Evolutionary conservation across 2,329 filamentous ascomycete genomes (phyloP), one percentile per base, ranked within the genome.

Genomic region (Hypoxylon sp.): DNA sequence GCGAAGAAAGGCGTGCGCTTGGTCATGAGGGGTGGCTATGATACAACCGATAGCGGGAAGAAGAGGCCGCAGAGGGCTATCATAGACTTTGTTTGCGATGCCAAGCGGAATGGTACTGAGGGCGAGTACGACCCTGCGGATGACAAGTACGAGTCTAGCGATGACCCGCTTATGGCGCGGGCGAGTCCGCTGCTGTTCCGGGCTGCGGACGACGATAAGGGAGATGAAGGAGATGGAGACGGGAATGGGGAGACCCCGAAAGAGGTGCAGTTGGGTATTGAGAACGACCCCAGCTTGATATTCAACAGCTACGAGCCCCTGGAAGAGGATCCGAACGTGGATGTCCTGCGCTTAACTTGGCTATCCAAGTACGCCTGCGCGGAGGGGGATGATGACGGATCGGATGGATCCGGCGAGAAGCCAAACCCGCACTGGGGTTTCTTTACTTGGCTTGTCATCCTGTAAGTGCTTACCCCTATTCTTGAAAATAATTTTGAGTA

Each of bases 371-470:
- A 93, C 76, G 95, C 93, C 0, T 98, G 96, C 79, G 90, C 93
- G 76, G 83, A 81, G 28, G 70, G 70, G 38, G 69, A 69, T 3
- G 75, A 79, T 74, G 73, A 78, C 25, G 73, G 80, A 56, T 75
- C 76, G 55, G 79, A 79, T 25, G 80, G 77, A 38, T 82, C 72
- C 80, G 82, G 83, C 41, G 72, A 76, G 45, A 78, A 81, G 63
- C 82, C 83, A 63, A 83, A 84, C 58, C 80, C 79, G 17, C 86
- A 89, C 76, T 98, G 95, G 96, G 96, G 96, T 1, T 96, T 98
- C 84, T 98, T 98, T 76, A 98, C 95, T 17, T 99, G 96, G 96
- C 88, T 98, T 76, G 88, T 98, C 73, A 90, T 99, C 73, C 89
- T 98, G 94, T 97, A 82, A 85, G 92, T 85, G 70, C 46, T 61